Evolutionary conservation across 164 flowering plant genomes (phyloP), one percentile per base, ranked within the genome.

Genomic region (Liriodendron chinense): DNA sequence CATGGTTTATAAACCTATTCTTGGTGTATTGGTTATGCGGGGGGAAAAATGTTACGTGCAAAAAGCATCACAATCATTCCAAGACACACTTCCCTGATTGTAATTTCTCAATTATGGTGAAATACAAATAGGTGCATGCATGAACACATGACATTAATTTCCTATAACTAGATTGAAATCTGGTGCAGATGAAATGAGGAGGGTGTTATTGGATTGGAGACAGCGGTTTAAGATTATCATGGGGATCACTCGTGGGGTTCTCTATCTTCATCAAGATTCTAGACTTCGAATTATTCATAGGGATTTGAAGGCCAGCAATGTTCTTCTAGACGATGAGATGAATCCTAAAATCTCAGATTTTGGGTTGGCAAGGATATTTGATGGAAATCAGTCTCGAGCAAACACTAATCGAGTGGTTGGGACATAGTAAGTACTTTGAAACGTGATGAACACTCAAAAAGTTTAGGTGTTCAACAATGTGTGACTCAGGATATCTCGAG

Each of bases 261-360:
- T 87, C 9, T 90, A 90, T 72, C 87, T 90, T 66, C 94, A 90
- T 49, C 87, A 85, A 21, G 94, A 89, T 61, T 90, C 91, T 12
- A 75, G 84, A 21, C 76, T 86, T 12, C 72, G 71, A 48, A 85
- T 90, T 9, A 86, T 90, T 9, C 94, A 88, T 78, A 24, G 87
- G 89, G 9, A 86, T 87, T 7, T 84, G 72, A 53, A 53, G 59
- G 59, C 59, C 59, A 82, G 89, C 84, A 90, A 90, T 53, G 65
- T 88, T 6, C 71, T 89, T 57, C 25, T 90, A n/a, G 92, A 90
- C 72, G 64, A 21, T 0, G 85, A 86, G 13, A 78, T 87, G 86
- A 83, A 75, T 28, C 77, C 92, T 0, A 85, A 4, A 76, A 84
- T 87, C 12, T 79, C 89, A 21, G 89, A 87, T 63, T 90, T 89